Base-by-base conservation (phyloP, 2,329 filamentous ascomycete genomes). In the Cladosporium sp. region DNA sequence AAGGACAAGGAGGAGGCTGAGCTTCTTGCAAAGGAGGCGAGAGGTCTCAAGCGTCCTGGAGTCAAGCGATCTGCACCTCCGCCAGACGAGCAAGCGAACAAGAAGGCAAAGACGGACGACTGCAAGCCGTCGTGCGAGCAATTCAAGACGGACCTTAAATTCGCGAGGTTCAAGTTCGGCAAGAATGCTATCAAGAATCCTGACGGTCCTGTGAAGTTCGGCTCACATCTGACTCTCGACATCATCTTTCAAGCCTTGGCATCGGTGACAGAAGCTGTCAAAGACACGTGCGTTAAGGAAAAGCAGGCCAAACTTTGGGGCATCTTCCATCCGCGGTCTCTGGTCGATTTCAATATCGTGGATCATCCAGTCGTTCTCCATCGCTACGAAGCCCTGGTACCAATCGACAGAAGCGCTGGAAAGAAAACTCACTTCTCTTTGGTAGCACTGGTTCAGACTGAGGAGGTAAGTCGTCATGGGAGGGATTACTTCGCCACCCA, bases 241-340 rank as follows among this genome's bases (percentile, higher is more conserved):
- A 23, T 21, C 21, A 39, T 64, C 5, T 59, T 64, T 10, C 25
- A 30, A 32, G 62, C 62, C 1, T 32, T 64, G 23, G 56, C 62
- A n/a, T 26, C 39, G 3, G 54, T 64, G 8, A 58, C 62, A 21
- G 62, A 64, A 53, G 62, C 54, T 6, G 28, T 64, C 43, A 64
- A 64, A 43, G 49, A 63, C 2, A 46, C 23, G 7, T 36, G 34
- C 10, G 49, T 16, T 13, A 2, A 14, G 8, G 1, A 6, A 1
- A n/a, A 26, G 23, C 49, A 63, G 28, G 10, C 18, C 7, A 43
- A 23, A 23, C 32, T 63, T 8, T 63, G 28, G 23, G 30, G 26
- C 8, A 49, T 63, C 34, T 63, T 63, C 60, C 60, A 63, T n/a
- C 60, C 60, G 13, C 23, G 30, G 18, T 63, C 60, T 2, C 18